A percentile compares a stretch with the other conserved stretches of the same genome.
Evolutionary conservation across 257 asterid species (phyloP).

Genomic region (Datura wrightii): DNA sequence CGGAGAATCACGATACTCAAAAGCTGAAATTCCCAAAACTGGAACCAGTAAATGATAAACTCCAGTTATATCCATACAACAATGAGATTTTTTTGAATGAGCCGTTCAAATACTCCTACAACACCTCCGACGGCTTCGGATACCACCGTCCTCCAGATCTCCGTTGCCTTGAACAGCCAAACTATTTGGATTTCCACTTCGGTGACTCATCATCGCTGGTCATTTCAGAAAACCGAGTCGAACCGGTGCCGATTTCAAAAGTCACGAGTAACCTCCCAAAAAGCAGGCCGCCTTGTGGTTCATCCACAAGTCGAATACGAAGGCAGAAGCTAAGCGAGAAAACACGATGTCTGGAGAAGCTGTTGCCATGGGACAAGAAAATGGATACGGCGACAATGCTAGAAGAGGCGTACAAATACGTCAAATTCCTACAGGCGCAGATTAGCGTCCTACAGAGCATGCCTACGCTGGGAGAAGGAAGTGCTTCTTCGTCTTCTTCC

Average conservation of each 20-base stretch:
- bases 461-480: constrained; percentile 46
- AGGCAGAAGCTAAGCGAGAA: constrained; percentile 61
- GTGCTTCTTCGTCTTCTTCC: background rate
- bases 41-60: constrained; percentile 7
- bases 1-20: background rate
- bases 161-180: constrained; percentile 48
- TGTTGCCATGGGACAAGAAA: constrained; percentile 62
- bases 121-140: constrained; percentile 25
- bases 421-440: constrained; percentile 80
- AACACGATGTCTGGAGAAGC: constrained; percentile 52
- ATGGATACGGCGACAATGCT: constrained; percentile 76
- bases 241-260: constrained; percentile 15
- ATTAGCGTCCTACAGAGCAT: constrained; percentile 61
- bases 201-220: constrained; percentile 28
- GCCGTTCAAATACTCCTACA: constrained; percentile 48
- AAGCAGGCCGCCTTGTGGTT: background rate
- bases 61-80: constrained; percentile 24
- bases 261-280: constrained; percentile 25
- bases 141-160: constrained; percentile 44
- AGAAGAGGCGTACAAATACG: constrained; percentile 79
- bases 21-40: constrained; percentile 15
- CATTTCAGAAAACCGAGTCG: constrained; percentile 24
- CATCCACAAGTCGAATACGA: constrained; percentile 11
- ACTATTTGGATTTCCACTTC: background rate
- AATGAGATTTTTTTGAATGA: background rate